These are phyloP conservation scores for Coemansia sp. DNA, from an alignment of 192 early-diverging fungal genomes.

Conservation along the genomic window DNA sequence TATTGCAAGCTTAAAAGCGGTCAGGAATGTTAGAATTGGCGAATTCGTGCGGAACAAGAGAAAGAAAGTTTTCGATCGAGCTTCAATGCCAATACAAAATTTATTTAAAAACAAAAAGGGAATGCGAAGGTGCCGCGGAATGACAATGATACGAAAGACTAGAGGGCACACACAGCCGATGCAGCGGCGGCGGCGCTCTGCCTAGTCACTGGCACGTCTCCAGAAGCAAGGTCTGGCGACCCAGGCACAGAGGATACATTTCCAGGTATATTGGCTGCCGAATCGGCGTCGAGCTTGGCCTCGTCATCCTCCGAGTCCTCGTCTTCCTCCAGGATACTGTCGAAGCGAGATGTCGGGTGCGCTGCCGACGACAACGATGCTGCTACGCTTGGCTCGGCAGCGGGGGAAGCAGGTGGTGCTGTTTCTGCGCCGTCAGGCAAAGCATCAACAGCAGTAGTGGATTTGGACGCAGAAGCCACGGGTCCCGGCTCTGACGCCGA, in stretches of 20 bases:
- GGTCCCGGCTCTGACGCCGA: background rate
- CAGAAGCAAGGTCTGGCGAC: background rate
- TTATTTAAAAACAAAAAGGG: too few relatives aligned
- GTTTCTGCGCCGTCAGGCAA: background rate
- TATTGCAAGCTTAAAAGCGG: background rate
- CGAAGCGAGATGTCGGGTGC: conserved; percentile 53
- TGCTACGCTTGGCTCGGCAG: background rate
- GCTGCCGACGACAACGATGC: conserved; percentile 35
- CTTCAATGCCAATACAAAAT: background rate
- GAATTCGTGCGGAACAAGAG: background rate
- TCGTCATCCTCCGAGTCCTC: conserved; percentile 50
- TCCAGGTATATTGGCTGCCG: background rate
- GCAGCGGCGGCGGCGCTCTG: background rate
- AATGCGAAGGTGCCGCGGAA: background rate
- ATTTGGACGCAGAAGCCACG: background rate
- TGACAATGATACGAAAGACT: background rate
- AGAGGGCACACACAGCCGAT: conserved; percentile 7
- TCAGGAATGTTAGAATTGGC: conserved; percentile 1
- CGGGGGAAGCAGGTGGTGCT: background rate
- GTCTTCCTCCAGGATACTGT: conserved; percentile 55
- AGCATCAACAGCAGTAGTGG: background rate
- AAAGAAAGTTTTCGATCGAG: background rate
- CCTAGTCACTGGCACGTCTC: background rate
- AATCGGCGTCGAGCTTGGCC: conserved; percentile 21
- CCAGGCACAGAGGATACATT: background rate